Percentiles rank a stretch among this genome's conserved stretches.
Evolutionary conservation across 2,329 filamentous ascomycete species (phyloP).

Genomic region (Chrysoporthe cubensis): DNA sequence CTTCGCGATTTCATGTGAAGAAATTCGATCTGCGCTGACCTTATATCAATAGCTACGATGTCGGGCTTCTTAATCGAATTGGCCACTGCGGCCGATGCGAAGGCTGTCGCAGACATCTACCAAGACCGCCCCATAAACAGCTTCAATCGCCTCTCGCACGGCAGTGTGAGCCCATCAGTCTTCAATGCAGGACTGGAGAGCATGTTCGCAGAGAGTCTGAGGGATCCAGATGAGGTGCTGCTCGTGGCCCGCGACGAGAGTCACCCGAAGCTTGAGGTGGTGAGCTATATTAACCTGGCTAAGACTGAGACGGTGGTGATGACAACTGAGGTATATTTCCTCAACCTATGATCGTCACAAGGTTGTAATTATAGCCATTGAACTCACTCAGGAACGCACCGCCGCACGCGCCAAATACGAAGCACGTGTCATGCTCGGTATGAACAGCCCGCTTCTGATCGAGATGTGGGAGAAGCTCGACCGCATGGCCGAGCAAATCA

Average conservation of each 20-base stretch:
- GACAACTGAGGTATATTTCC: constrained; percentile 14
- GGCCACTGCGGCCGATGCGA: constrained; percentile 14
- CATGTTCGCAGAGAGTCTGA: constrained; percentile 21
- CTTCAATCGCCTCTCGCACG: constrained; percentile 23
- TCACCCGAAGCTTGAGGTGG: constrained; percentile 12
- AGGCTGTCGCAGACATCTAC: constrained; percentile 22
- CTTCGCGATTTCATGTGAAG: not conserved
- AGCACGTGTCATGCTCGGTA: constrained; percentile 16
- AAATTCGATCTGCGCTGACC: not conserved
- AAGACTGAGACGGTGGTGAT: constrained; percentile 3
- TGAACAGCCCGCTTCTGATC: constrained; percentile 17
- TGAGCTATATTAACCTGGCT: constrained; percentile 25
- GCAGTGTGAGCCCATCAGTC: constrained; percentile 7
- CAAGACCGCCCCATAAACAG: constrained; percentile 13
- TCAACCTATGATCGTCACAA: not conserved
- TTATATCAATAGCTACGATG: not conserved
- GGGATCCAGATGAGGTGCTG: constrained; percentile 17
- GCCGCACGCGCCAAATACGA: constrained; percentile 6
- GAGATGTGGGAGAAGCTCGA: constrained; percentile 25
- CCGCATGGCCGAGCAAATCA: constrained; percentile 20
- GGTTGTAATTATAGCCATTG: not conserved
- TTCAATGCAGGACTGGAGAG: constrained; percentile 17
- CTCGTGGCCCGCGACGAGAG: constrained; percentile 15
- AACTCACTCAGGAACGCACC: not conserved
- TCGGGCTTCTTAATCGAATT: not conserved